Conservation (phyloP, 306 rosid genomes). For the Cicer yamashitae region DNA sequence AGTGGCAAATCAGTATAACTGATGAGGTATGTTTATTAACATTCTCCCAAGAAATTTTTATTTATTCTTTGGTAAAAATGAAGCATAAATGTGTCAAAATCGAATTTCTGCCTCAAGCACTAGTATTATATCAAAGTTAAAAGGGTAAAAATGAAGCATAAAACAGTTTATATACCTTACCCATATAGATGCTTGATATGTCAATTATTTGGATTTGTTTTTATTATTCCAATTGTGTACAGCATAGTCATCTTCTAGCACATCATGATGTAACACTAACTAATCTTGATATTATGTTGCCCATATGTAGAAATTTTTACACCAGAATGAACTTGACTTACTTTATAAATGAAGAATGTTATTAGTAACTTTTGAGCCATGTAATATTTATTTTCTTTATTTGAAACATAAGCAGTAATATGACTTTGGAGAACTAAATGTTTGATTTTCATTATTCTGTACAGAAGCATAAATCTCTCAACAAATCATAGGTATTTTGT, state of each 20-base stretch:
- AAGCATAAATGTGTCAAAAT: slow-evolving; percentile 2
- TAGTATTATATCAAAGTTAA: background rate
- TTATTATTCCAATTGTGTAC: slow-evolving; percentile 2
- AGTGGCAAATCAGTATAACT: slow-evolving; percentile 67
- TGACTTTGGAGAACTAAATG: background rate
- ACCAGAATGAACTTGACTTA: slow-evolving; percentile 1
- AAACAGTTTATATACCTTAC: background rate
- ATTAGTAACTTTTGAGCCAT: slow-evolving; percentile 5
- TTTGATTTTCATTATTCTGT: slow-evolving; percentile 7
- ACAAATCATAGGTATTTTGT: slow-evolving; percentile 22
- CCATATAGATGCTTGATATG: background rate
- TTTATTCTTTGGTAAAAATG: slow-evolving; percentile 14
- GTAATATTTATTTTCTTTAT: slow-evolving; percentile 10
- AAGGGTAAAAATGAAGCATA: background rate
- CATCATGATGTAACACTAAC: background rate
- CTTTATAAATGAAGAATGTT: slow-evolving; percentile 1
- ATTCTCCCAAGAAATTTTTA: slow-evolving; percentile 10
- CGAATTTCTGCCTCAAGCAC: background rate
- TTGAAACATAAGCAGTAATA: background rate
- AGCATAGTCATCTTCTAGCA: background rate
- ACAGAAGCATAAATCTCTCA: slow-evolving; percentile 22
- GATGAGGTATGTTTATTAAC: slow-evolving; percentile 53
- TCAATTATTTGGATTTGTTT: slow-evolving; percentile 7
- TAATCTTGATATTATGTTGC: background rate
- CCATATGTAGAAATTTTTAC: background rate